Evolutionary conservation across 2,329 filamentous ascomycete species (phyloP), one percentile per base, ranked within the genome.

Genomic region (Gremmenia infestans): DNA sequence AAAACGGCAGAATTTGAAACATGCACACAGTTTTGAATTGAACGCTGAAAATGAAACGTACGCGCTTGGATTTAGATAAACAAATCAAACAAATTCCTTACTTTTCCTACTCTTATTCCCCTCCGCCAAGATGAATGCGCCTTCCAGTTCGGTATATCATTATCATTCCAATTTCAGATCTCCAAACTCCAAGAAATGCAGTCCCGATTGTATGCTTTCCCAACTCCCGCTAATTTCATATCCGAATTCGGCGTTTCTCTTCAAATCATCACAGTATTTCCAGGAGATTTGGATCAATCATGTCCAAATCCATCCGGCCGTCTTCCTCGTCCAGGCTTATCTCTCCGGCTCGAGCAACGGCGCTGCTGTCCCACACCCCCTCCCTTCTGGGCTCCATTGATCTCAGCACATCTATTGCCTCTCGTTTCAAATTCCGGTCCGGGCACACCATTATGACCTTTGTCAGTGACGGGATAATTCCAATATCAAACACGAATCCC

Each of bases 401-500:
- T 35, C 53, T 53, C 36, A 65, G 54, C n/a, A 65, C 35, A 9
- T 57, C 54, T 32, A 65, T 58, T 12, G 59, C 57, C 23, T 65
- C 59, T 19, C 14, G 50, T 48, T 56, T 59, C 47, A 63, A 25
- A 2, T 19, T 19, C 14, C 45, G 49, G 32, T 61, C 59, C 9
- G 60, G 60, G 50, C 62, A 63, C 19, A 58, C 37, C 37, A 60
- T 48, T 37, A 62, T 47, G 6, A 63, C 43, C 5, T 50, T 53
- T 8, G 57, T 28, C 22, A 65, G 54, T 9, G 51, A 45, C 7
- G 60, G 59, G 14, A 65, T 61, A 28, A 64, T 56, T 3, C 63
- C 62, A 25, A 52, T 36, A 32, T 65, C 63, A n/a, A 63, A 65
- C 9, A 65, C 63, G 42, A 64, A 64, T 23, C 42, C 48, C 47